Conservation (phyloP, 2,329 filamentous ascomycete genomes). For the Corniculantispora saksenae region DNA sequence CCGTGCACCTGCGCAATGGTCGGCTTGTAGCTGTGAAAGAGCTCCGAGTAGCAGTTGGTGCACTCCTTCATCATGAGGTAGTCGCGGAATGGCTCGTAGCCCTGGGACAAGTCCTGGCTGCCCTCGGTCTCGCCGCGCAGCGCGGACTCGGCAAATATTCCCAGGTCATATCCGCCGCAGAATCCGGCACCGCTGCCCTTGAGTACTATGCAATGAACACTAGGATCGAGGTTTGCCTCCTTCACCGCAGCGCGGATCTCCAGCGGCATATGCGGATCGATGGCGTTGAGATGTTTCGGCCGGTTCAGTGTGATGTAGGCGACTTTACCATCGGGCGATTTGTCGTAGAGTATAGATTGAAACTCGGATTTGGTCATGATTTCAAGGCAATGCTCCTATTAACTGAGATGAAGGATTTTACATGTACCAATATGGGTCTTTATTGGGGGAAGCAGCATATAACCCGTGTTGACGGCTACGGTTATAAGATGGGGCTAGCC, state of each 20-base stretch:
- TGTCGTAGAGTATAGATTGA: constrained; percentile 19
- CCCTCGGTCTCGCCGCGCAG: constrained; percentile 21
- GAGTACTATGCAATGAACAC: constrained; percentile 21
- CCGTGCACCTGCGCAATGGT: constrained; percentile 24
- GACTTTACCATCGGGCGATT: constrained; percentile 20
- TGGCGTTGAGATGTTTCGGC: constrained; percentile 22
- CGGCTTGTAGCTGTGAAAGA: constrained; percentile 22
- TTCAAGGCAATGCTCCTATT: background rate
- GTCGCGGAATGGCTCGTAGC: constrained; percentile 22
- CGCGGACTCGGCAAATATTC: constrained; percentile 18
- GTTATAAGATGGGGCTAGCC: background rate
- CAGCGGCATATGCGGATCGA: constrained; percentile 18
- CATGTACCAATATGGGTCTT: background rate
- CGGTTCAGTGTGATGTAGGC: constrained; percentile 23
- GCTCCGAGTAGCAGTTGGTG: constrained; percentile 21
- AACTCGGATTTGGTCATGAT: constrained; percentile 7
- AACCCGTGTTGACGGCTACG: background rate
- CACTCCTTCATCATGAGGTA: constrained; percentile 20
- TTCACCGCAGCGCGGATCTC: constrained; percentile 20
- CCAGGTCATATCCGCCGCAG: constrained; percentile 22
- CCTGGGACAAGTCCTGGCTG: constrained; percentile 19
- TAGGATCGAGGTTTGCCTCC: constrained; percentile 19
- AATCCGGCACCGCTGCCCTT: constrained; percentile 21
- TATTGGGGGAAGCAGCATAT: background rate
- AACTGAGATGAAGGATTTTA: background rate